phyloP scores from a whole-genome alignment of 768 basidiomycete species.

The Myochromella boudieri region DNA sequence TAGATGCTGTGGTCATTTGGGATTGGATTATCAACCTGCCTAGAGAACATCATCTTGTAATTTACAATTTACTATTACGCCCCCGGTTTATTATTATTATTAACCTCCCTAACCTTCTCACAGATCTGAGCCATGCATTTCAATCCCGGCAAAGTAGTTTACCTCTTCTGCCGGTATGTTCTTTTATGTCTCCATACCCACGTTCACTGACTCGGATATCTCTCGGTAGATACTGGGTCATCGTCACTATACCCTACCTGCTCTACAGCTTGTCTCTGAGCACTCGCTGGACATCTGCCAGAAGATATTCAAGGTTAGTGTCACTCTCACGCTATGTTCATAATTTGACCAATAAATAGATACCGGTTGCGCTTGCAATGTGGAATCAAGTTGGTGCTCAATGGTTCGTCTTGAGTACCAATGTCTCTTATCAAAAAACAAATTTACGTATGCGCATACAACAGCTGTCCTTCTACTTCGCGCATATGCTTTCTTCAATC shows the following conservation, averaged over 20 bases:
- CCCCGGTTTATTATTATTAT: no score
- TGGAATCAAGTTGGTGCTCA: conserved; percentile 88
- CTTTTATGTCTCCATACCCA: no score
- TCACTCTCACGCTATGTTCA: not conserved
- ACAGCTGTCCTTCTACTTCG: conserved; percentile 77
- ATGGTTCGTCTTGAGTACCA: conserved; percentile 48
- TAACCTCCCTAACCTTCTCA: no score
- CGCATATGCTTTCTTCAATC: conserved; percentile 85
- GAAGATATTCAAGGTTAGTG: conserved; percentile 63
- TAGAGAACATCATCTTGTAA: conserved; percentile 76
- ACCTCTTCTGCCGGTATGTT: conserved; percentile 79
- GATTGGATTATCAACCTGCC: conserved; percentile 82
- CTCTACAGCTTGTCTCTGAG: conserved; percentile 71
- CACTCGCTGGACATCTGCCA: conserved; percentile 65
- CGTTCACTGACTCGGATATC: no score
- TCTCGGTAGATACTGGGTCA: conserved; percentile 74
- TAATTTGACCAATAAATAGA: conserved; percentile 38
- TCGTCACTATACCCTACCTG: conserved; percentile 74
- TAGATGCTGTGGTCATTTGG: conserved; percentile 83
- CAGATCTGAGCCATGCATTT: conserved; percentile 83
- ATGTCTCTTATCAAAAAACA: conserved; percentile 8
- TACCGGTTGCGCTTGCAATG: conserved; percentile 80
- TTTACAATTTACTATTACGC: no score
- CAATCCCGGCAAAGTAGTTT: conserved; percentile 82
- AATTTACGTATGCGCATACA: conserved; percentile 19